Percentiles rank a stretch among this genome's conserved stretches.
phyloP scores from a whole-genome alignment of 768 basidiomycete species.

The Pulveroboletus sp. region DNA sequence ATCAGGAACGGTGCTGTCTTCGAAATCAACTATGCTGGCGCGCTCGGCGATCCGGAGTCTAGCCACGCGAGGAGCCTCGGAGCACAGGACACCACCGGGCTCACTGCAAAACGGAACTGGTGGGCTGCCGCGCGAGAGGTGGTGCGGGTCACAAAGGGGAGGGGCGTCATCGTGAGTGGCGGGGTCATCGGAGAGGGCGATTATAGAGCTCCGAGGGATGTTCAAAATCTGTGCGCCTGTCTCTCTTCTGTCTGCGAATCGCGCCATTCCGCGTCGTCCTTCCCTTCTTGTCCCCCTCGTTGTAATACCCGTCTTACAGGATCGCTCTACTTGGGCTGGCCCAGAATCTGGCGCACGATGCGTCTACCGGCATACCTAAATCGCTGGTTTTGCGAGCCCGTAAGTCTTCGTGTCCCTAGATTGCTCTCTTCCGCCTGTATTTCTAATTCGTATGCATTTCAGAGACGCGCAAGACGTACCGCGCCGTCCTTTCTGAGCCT shows the following conservation, averaged over 20 bases:
- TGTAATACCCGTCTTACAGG: slow-evolving; percentile 32
- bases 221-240: slow-evolving; percentile 64
- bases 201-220: slow-evolving; percentile 65
- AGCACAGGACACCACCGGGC: slow-evolving; percentile 45
- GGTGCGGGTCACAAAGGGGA: slow-evolving; percentile 75
- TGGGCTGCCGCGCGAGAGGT: slow-evolving; percentile 78
- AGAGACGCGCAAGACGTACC: slow-evolving; percentile 82
- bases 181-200: slow-evolving; percentile 60
- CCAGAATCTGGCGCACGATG: slow-evolving; percentile 63
- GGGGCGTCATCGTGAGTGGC: slow-evolving; percentile 66
- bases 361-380: slow-evolving; percentile 56
- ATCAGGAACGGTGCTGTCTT: slow-evolving; percentile 80
- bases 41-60: slow-evolving; percentile 55
- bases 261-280: too few species aligned
- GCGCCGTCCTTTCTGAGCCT: slow-evolving; percentile 75
- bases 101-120: slow-evolving; percentile 70
- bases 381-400: slow-evolving; percentile 70
- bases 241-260: background rate
- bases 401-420: slow-evolving; percentile 32
- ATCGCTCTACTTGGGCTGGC: slow-evolving; percentile 62
- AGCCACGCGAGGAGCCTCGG: slow-evolving; percentile 38
- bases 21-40: slow-evolving; percentile 75
- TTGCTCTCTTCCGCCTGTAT: background rate
- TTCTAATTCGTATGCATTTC: background rate
- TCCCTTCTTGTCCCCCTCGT: too few species aligned